These are phyloP conservation scores for Diaporthe citriasiana DNA, from an alignment of 2,329 filamentous ascomycete species.

Conservation along the genomic window DNA sequence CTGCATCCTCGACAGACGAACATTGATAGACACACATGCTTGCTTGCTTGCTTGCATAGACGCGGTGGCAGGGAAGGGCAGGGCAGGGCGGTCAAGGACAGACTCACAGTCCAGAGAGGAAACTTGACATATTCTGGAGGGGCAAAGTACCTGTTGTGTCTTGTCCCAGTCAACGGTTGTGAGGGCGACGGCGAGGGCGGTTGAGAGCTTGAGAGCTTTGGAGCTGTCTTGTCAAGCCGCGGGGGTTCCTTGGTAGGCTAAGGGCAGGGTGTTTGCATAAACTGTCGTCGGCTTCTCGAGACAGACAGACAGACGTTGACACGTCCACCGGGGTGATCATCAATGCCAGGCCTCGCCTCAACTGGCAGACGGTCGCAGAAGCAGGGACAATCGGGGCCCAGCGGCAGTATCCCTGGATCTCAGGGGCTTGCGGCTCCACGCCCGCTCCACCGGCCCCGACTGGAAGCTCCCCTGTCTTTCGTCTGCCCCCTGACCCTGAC, in stretches of 20 bases:
- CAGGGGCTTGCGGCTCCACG: constrained; percentile 34
- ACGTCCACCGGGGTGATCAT: constrained; percentile 34
- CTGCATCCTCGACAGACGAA: background rate
- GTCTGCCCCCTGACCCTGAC: background rate
- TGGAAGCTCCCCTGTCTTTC: background rate
- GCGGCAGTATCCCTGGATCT: constrained; percentile 33
- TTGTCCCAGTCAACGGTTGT: constrained; percentile 8
- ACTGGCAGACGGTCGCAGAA: constrained; percentile 17
- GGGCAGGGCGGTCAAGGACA: constrained; percentile 28
- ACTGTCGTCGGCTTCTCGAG: constrained; percentile 24
- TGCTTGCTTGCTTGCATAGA: constrained; percentile 6
- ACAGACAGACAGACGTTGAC: constrained; percentile 34
- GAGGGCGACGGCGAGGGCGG: constrained; percentile 16
- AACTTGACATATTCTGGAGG: constrained; percentile 48
- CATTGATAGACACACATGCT: background rate
- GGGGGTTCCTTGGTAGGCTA: constrained; percentile 16
- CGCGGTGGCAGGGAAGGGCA: background rate
- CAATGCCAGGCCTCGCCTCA: constrained; percentile 5
- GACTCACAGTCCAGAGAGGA: constrained; percentile 51
- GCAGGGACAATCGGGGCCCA: constrained; percentile 1
- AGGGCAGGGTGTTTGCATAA: constrained; percentile 25
- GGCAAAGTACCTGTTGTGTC: constrained; percentile 29
- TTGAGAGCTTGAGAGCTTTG: constrained; percentile 15
- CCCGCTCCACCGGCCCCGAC: constrained; percentile 14
- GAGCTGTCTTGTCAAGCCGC: constrained; percentile 29